These are phyloP conservation scores for barley (Hordeum vulgare) DNA, from an alignment of 176 grass and related monocot species.

Conservation along the genomic window DNA sequence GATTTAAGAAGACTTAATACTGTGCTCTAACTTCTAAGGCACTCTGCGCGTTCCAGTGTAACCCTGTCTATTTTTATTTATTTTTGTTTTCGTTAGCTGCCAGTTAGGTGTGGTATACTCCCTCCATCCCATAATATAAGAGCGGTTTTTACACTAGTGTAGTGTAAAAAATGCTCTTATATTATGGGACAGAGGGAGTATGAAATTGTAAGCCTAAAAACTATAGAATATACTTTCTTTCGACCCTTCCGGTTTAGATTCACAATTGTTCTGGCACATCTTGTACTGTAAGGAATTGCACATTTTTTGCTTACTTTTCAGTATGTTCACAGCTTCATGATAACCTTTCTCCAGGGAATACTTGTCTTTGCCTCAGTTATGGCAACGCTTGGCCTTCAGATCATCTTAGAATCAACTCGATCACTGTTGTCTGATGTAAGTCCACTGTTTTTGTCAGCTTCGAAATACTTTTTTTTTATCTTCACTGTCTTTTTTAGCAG, in stretches of 20 bases:
- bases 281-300: background rate
- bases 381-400: slow-evolving; percentile 98
- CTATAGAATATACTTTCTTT: background rate
- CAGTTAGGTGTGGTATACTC: background rate
- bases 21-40: background rate
- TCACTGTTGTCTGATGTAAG: slow-evolving; percentile 47
- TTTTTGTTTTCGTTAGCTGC: background rate
- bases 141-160: too few species aligned
- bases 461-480: background rate
- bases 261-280: background rate
- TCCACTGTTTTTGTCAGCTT: background rate
- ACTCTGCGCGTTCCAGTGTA: background rate
- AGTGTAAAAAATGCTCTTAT: too few species aligned
- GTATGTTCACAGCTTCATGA: slow-evolving; percentile 4
- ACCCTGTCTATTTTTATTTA: background rate
- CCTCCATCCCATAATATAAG: too few species aligned
- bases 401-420: slow-evolving; percentile 80
- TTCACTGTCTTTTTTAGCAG: background rate
- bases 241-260: background rate
- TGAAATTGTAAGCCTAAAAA: background rate
- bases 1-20: slow-evolving; percentile 1
- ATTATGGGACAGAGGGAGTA: too few species aligned
- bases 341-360: slow-evolving; percentile 60
- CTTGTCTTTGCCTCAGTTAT: slow-evolving; percentile 99
- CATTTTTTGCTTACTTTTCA: background rate